Percentiles rank a stretch among this genome's conserved stretches.
phyloP scores from a whole-genome alignment of 352 stramenopile genomes.

The Elongisporangium senticosum region DNA sequence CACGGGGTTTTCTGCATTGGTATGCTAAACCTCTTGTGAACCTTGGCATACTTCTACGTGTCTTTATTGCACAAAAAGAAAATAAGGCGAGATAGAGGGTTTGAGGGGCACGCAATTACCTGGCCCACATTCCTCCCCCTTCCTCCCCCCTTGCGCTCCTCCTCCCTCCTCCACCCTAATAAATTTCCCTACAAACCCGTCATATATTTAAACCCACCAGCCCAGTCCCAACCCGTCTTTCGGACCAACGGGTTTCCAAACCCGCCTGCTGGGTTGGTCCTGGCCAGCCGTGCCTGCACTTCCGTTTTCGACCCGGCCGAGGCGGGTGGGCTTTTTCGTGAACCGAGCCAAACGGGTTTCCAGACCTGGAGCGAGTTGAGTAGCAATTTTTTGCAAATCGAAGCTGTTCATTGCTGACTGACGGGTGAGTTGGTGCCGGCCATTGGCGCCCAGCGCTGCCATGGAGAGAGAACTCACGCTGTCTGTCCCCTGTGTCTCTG shows the following conservation, averaged over 20 bases:
- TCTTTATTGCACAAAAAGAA: neutral
- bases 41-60: neutral
- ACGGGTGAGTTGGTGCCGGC: neutral
- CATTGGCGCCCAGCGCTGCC: neutral
- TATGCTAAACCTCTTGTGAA: too few relatives aligned
- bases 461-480: neutral
- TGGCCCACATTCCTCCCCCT: neutral
- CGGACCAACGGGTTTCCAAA: neutral
- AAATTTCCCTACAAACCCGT: neutral
- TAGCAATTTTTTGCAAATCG: slow-evolving; percentile 1
- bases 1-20: too few relatives aligned
- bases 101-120: neutral
- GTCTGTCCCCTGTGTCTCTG: neutral
- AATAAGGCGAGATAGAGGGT: neutral
- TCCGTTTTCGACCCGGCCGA: neutral
- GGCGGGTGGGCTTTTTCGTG: neutral
- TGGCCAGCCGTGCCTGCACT: neutral
- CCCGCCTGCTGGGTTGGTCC: neutral
- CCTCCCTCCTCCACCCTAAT: neutral
- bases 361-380: neutral
- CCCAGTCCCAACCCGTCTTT: neutral
- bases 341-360: neutral
- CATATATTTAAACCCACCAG: slow-evolving; percentile 1
- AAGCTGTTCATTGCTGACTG: neutral
- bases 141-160: neutral